A percentile compares a stretch with the other conserved stretches of the same genome.
Conservation (phyloP, 441 rosid genomes). For the Pelargonium citronellum region DNA sequence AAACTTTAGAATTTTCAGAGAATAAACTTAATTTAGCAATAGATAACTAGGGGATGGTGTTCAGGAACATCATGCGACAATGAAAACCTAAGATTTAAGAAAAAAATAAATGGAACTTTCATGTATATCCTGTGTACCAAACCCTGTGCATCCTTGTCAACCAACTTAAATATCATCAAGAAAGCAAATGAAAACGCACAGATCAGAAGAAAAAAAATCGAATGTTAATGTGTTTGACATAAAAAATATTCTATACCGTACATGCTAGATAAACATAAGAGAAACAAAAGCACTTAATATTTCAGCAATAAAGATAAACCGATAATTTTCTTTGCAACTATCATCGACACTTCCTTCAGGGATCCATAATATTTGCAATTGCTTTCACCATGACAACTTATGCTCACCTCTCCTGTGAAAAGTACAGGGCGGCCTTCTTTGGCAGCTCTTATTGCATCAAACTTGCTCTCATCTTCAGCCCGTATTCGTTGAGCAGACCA, state of each 20-base stretch:
- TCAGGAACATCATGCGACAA: background rate
- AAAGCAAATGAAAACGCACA: background rate
- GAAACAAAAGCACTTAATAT: background rate
- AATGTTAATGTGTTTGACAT: background rate
- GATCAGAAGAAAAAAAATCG: background rate
- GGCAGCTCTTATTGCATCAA: constrained; percentile 60
- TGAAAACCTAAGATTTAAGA: background rate
- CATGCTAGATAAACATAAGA: background rate
- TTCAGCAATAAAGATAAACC: background rate
- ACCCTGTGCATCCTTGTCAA: background rate
- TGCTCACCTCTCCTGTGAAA: constrained; percentile 81
- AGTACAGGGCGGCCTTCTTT: constrained; percentile 61
- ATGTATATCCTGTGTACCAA: background rate
- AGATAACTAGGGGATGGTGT: background rate
- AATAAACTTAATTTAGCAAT: background rate
- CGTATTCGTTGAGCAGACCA: constrained; percentile 73
- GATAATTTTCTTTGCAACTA: background rate
- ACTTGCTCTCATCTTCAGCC: constrained; percentile 40
- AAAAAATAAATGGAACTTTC: background rate
- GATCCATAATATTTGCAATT: background rate
- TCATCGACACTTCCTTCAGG: background rate
- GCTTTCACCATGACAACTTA: constrained; percentile 4
- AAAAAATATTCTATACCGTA: background rate
- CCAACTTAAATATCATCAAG: background rate
- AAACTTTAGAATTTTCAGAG: background rate